phyloP scores from a whole-genome alignment of 208 protist species.

The Acanthamoeba comandoni region DNA sequence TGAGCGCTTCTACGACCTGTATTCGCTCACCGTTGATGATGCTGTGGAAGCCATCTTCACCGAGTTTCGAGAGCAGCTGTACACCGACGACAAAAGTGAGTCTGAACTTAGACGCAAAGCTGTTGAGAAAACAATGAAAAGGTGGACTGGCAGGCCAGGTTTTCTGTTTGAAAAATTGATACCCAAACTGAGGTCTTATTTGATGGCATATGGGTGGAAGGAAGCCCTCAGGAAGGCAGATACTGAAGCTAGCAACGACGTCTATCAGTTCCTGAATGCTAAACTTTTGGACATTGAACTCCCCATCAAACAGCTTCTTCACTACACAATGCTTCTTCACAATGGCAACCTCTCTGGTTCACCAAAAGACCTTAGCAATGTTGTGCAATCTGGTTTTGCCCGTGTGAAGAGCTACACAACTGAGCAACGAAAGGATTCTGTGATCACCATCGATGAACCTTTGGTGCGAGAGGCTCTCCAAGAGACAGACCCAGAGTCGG shows the following conservation, averaged over 20 bases:
- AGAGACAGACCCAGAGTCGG: neutral
- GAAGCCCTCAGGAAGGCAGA: neutral
- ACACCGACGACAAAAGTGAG: neutral
- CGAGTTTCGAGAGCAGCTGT: neutral
- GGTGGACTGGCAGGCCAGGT: neutral
- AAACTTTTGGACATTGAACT: slow-evolving; percentile 1
- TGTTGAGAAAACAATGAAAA: too few relatives aligned
- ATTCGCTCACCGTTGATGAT: neutral
- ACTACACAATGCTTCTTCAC: neutral
- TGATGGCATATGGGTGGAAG: too few relatives aligned
- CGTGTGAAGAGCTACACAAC: neutral
- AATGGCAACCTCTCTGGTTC: neutral
- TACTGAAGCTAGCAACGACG: neutral
- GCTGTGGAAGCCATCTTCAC: neutral
- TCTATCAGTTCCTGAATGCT: neutral
- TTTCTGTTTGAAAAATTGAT: neutral
- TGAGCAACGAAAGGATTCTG: neutral
- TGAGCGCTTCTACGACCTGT: neutral
- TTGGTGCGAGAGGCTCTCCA: neutral
- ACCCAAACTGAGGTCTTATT: too few relatives aligned
- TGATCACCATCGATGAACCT: slow-evolving; percentile 1
- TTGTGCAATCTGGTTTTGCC: neutral
- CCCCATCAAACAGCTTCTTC: neutral
- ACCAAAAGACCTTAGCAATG: neutral
- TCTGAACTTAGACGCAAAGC: neutral